phyloP scores from a whole-genome alignment of 306 rosid genomes.

The Medicago ruthenica region DNA sequence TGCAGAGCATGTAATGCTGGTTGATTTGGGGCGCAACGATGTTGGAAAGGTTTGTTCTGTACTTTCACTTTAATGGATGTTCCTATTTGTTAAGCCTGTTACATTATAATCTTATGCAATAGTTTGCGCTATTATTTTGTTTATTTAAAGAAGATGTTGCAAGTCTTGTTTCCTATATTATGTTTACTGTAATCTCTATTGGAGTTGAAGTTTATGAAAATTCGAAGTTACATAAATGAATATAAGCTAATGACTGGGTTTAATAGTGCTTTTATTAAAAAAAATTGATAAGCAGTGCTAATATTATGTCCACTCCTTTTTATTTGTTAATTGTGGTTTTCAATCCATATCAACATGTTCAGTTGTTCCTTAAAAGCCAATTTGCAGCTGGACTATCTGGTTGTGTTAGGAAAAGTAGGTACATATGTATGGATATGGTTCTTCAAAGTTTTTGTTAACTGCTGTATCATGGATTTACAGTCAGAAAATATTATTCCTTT shows the following conservation, averaged over 20 bases:
- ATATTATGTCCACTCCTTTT: too few species aligned
- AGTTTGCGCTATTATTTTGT: neutral
- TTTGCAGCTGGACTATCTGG: neutral
- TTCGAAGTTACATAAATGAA: conserved; percentile 26
- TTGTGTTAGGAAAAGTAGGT: neutral
- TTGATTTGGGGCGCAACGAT: conserved; percentile 89
- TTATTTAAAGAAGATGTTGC: neutral
- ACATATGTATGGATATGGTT: too few species aligned
- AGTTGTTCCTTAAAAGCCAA: conserved; percentile 1
- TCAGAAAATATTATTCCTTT: conserved; percentile 10
- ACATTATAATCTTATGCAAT: conserved; percentile 14
- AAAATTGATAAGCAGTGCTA: neutral
- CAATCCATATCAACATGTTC: conserved; percentile 3
- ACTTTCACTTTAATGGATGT: conserved; percentile 26
- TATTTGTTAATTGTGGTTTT: neutral
- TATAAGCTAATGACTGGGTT: neutral
- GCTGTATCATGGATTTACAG: conserved; percentile 3
- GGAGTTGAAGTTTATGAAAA: conserved; percentile 25
- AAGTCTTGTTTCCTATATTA: conserved; percentile 20
- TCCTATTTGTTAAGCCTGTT: neutral
- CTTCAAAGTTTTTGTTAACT: neutral
- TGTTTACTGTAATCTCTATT: conserved; percentile 21
- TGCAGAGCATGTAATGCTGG: conserved; percentile 89
- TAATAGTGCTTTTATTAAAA: neutral
- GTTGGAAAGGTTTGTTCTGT: conserved; percentile 78